These are phyloP conservation scores for Phaffomyces antillensis DNA, from an alignment of 805 yeast species.

Conservation along the genomic window DNA sequence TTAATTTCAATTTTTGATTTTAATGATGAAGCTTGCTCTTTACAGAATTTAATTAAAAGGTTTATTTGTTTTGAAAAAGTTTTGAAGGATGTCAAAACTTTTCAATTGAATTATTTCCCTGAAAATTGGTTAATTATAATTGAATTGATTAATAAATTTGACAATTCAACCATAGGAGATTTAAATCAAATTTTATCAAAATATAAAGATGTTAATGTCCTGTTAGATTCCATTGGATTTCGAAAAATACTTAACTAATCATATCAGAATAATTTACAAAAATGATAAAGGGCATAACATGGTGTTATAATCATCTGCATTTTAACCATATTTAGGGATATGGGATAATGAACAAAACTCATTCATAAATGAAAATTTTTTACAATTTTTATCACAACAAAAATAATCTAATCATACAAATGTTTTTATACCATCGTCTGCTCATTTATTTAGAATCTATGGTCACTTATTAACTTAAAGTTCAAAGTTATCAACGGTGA, in stretches of 20 bases:
- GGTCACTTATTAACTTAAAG: slow-evolving; percentile 68
- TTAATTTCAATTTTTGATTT: slow-evolving; percentile 66
- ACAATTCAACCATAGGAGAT: slow-evolving; percentile 63
- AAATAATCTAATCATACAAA: slow-evolving; percentile 51
- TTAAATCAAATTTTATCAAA: slow-evolving; percentile 43
- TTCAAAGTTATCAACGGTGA: slow-evolving; percentile 43
- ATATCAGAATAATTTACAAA: slow-evolving; percentile 42
- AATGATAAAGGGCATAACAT: slow-evolving; percentile 6
- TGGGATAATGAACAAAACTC: slow-evolving; percentile 87
- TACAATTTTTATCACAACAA: slow-evolving; percentile 54
- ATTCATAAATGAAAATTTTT: slow-evolving; percentile 50
- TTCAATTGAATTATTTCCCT: slow-evolving; percentile 54
- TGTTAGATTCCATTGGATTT: slow-evolving; percentile 81
- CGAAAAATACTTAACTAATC: slow-evolving; percentile 64
- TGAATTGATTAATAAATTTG: slow-evolving; percentile 54
- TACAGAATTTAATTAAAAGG: slow-evolving; percentile 79
- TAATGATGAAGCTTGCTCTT: slow-evolving; percentile 88
- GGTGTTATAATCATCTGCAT: slow-evolving; percentile 49
- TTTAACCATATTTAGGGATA: slow-evolving; percentile 76
- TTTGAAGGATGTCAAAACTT: slow-evolving; percentile 49
- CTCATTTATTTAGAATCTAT: slow-evolving; percentile 76
- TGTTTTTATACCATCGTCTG: slow-evolving; percentile 82
- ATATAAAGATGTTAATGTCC: slow-evolving; percentile 49
- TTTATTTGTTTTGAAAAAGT: slow-evolving; percentile 75
- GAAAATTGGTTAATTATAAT: slow-evolving; percentile 62